Evolutionary conservation across 2,329 filamentous ascomycete genomes (phyloP).

Genomic region (Diaporthe amygdali): DNA sequence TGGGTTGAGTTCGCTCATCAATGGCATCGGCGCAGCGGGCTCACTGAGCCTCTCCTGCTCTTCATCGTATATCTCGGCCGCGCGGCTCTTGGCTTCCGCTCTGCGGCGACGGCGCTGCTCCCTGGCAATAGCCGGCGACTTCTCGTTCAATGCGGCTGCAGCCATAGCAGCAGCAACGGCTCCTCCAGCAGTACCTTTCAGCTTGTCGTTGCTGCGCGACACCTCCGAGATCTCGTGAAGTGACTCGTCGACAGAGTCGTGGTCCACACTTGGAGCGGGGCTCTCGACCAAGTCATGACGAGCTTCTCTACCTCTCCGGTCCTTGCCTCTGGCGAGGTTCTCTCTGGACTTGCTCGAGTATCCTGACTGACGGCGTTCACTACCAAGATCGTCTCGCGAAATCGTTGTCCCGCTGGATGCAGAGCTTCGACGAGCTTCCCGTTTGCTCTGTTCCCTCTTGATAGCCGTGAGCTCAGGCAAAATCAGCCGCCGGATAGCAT

Average conservation of each 20-base stretch:
- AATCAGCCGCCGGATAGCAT: slow-evolving; percentile 88
- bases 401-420: slow-evolving; percentile 60
- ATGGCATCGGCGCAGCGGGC: slow-evolving; percentile 77
- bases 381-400: slow-evolving; percentile 62
- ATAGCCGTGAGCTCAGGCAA: slow-evolving; percentile 90
- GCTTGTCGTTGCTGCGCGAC: slow-evolving; percentile 49
- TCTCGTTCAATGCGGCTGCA: slow-evolving; percentile 42
- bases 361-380: slow-evolving; percentile 61
- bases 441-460: slow-evolving; percentile 86
- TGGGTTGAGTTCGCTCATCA: slow-evolving; percentile 83
- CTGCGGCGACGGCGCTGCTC: slow-evolving; percentile 58
- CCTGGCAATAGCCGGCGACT: slow-evolving; percentile 54
- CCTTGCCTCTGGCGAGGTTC: slow-evolving; percentile 45
- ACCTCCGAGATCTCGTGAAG: slow-evolving; percentile 48
- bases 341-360: slow-evolving; percentile 59
- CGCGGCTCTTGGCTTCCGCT: slow-evolving; percentile 55
- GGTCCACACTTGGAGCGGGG: slow-evolving; percentile 53
- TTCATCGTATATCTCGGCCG: slow-evolving; percentile 51
- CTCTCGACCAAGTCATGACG: slow-evolving; percentile 59
- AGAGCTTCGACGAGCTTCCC: slow-evolving; percentile 73
- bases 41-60: slow-evolving; percentile 64
- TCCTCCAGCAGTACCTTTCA: slow-evolving; percentile 51
- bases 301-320: slow-evolving; percentile 57
- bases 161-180: slow-evolving; percentile 45
- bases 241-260: slow-evolving; percentile 49